Evolutionary conservation across 1,284 basidiomycete genomes (phyloP).

Genomic region (Porodaedalea pini): DNA sequence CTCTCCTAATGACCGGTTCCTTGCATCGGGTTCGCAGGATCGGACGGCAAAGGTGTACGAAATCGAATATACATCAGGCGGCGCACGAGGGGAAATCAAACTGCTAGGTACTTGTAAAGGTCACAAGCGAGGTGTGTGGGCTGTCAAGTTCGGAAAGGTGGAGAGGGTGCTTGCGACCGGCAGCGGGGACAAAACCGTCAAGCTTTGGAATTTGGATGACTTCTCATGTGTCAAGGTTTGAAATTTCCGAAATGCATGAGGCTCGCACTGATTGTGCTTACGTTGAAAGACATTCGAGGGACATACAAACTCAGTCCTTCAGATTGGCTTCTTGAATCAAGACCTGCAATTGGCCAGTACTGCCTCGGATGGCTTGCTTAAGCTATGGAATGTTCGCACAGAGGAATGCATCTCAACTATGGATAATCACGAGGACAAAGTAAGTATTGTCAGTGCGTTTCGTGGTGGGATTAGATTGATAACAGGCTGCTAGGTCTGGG

Average conservation of each 20-base stretch:
- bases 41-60: slow-evolving; percentile 89
- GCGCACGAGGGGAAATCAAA: slow-evolving; percentile 63
- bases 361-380: slow-evolving; percentile 92
- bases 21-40: slow-evolving; percentile 96
- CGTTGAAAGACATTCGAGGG: slow-evolving; percentile 92
- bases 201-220: slow-evolving; percentile 91
- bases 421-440: slow-evolving; percentile 97
- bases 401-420: slow-evolving; percentile 87
- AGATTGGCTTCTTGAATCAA: slow-evolving; percentile 83
- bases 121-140: slow-evolving; percentile 97
- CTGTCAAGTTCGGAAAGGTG: slow-evolving; percentile 79
- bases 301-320: slow-evolving; percentile 94
- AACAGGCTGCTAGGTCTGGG: slow-evolving; percentile 75
- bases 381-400: slow-evolving; percentile 90
- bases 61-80: slow-evolving; percentile 56
- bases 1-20: slow-evolving; percentile 83
- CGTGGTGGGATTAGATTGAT: slow-evolving; percentile 10
- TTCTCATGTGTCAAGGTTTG: slow-evolving; percentile 78
- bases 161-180: slow-evolving; percentile 90
- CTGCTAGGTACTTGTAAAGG: slow-evolving; percentile 90
- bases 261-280: not conserved
- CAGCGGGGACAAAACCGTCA: slow-evolving; percentile 92
- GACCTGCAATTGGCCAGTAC: slow-evolving; percentile 88
- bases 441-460: slow-evolving; percentile 32
- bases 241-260: not conserved